Evolutionary conservation across 2,329 filamentous ascomycete genomes (phyloP).

Genomic region (Colletotrichum brevisporum): DNA sequence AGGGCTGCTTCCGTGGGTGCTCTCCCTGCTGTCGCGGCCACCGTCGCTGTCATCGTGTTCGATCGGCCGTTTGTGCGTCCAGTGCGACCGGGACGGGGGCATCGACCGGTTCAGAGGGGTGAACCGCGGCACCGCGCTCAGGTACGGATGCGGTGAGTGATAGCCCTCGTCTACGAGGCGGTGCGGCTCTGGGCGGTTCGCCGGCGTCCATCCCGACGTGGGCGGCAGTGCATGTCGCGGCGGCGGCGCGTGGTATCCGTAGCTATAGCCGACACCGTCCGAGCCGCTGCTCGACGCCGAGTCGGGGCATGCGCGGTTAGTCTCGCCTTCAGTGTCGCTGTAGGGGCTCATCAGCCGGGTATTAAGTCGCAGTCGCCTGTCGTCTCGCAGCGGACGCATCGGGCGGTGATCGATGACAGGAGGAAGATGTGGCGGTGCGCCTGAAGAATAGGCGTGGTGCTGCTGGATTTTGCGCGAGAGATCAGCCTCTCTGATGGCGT

Average conservation of each 20-base stretch:
- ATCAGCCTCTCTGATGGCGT: constrained; percentile 66
- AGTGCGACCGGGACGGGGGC: constrained; percentile 29
- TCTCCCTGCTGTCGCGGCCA: constrained; percentile 43
- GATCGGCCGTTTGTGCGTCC: constrained; percentile 46
- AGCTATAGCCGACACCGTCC: constrained; percentile 31
- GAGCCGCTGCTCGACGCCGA: constrained; percentile 40
- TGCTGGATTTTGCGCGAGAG: constrained; percentile 56
- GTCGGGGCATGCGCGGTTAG: constrained; percentile 46
- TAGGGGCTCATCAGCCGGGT: constrained; percentile 52
- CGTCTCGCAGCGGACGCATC: constrained; percentile 42
- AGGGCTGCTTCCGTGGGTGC: constrained; percentile 43
- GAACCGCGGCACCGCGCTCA: constrained; percentile 61
- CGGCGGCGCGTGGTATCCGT: constrained; percentile 18
- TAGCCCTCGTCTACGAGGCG: constrained; percentile 39
- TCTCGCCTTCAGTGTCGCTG: constrained; percentile 57
- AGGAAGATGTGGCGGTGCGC: constrained; percentile 20
- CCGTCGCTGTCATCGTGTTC: constrained; percentile 48
- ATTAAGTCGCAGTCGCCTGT: constrained; percentile 45
- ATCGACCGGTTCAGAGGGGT: constrained; percentile 34
- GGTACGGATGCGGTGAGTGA: constrained; percentile 54
- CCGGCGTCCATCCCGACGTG: constrained; percentile 47
- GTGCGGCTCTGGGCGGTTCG: constrained; percentile 44
- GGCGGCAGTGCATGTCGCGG: constrained; percentile 21
- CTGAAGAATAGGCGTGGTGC: constrained; percentile 43
- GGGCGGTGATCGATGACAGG: constrained; percentile 30